Base-by-base conservation (phyloP, 2,329 filamentous ascomycete genomes). In the Sclerotinia spermophila region DNA sequence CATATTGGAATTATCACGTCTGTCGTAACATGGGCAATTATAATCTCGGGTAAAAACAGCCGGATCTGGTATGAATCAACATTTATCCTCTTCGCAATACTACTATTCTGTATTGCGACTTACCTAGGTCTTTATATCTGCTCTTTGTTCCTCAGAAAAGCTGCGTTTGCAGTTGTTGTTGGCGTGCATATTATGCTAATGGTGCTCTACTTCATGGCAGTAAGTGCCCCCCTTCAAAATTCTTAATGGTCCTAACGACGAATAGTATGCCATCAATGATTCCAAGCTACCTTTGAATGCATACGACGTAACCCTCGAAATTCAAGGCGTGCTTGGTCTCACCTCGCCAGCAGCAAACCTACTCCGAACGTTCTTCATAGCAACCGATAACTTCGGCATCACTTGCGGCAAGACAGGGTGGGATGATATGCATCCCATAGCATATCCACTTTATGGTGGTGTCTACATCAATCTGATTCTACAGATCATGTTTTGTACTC, bases 341-440 rank as follows among this genome's bases (percentile, higher is more conserved):
- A 55, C 27, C 27, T 55, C 51, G 27, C 51, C 89, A 0, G 81
- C 86, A 21, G 87, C 85, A 5, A 90, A 86, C 73, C 79, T 91
- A 3, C 80, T 87, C 17, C 82, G 88, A 72, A 82, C 86, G 2
- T 78, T 91, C 35, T 85, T 90, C 61, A 79, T 89, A 2, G 81
- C 86, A 33, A 62, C 55, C 19, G 76, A 77, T 56, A 62, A 55
- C 35, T 77, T 74, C 44, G 74, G 72, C 13, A 65, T 77, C 44
- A 73, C 76, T 3, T 78, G 76, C 70, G 75, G 76, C 2, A 73
- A 35, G 67, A 70, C 69, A 72, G 72, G 19, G 72, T 77, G 69
- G 69, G 64, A 10, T 72, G 72, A 7, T 64, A 53, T 30, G 69
- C 73, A 3, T 75, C 75, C 55, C 51, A 55, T 55, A 55, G 72